These are phyloP conservation scores for Epicoccum nigrum DNA, from an alignment of 2,329 filamentous ascomycete genomes.

Conservation along the genomic window DNA sequence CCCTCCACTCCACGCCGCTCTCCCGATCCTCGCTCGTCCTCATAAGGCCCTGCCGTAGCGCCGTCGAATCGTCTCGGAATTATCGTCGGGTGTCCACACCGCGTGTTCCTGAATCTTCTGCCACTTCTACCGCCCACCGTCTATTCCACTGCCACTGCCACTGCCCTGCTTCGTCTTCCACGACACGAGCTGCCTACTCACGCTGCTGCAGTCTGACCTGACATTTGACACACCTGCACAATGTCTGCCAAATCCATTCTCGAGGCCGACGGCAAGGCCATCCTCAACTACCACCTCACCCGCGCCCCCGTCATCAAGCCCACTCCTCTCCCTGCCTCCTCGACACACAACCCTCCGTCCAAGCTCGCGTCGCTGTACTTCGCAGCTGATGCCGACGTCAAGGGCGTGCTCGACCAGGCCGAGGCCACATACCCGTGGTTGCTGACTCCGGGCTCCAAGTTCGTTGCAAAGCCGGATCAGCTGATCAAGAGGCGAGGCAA, in stretches of 20 bases:
- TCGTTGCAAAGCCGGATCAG: conserved; percentile 99
- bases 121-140: conserved; percentile 21
- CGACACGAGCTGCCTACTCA: conserved; percentile 29
- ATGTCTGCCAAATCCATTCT: conserved; percentile 97
- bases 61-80: conserved; percentile 24
- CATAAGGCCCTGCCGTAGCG: conserved; percentile 16
- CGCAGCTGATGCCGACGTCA: conserved; percentile 82
- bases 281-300: conserved; percentile 99
- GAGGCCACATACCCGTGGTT: conserved; percentile 98
- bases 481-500: conserved; percentile 99
- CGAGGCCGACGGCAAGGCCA: conserved; percentile 99
- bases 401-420: conserved; percentile 88
- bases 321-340: conserved; percentile 81
- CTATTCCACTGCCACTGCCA: conserved; percentile 6
- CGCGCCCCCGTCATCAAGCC: conserved; percentile 97
- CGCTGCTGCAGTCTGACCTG: conserved; percentile 27
- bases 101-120: conserved; percentile 17
- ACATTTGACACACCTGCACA: conserved; percentile 43
- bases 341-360: conserved; percentile 90
- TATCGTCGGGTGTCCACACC: conserved; percentile 23
- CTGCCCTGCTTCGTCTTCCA: too few species aligned
- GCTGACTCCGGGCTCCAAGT: conserved; percentile 79
- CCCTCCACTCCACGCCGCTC: conserved; percentile 30
- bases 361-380: conserved; percentile 94
- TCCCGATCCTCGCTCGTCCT: conserved; percentile 22